A percentile compares a stretch with the other conserved stretches of the same genome.
phyloP scores from a whole-genome alignment of 176 grass and related monocot genomes.

The Aegilops longissima region DNA sequence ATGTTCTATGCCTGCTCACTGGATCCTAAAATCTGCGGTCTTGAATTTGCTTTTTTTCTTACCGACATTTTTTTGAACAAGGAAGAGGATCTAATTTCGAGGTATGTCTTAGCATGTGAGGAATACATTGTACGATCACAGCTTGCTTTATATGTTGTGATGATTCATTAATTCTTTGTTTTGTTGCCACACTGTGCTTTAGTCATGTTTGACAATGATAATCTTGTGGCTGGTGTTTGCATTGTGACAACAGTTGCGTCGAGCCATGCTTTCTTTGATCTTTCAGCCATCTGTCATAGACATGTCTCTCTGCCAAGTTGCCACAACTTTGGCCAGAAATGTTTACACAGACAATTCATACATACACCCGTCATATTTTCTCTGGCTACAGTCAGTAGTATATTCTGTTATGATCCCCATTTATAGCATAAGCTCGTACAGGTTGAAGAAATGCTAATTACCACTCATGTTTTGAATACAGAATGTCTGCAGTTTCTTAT shows the following conservation, averaged over 20 bases:
- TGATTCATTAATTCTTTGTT: not conserved
- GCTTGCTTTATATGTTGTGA: not conserved
- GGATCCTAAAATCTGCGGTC: slow-evolving; percentile 72
- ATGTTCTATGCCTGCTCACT: slow-evolving; percentile 99
- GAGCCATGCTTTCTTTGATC: not conserved
- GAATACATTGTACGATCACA: not conserved
- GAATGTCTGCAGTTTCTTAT: slow-evolving; percentile 97
- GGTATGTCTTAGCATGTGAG: slow-evolving; percentile 35
- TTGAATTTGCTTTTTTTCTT: slow-evolving; percentile 67
- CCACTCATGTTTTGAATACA: slow-evolving; percentile 26
- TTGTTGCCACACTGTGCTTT: not conserved
- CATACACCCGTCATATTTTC: not conserved
- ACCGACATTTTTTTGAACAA: slow-evolving; percentile 63
- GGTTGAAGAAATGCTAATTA: slow-evolving; percentile 23
- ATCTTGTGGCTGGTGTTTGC: not conserved
- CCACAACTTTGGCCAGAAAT: not conserved
- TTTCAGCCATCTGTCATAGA: not conserved
- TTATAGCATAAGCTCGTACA: slow-evolving; percentile 8
- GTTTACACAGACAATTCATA: not conserved
- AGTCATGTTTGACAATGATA: not conserved
- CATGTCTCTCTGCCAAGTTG: not conserved
- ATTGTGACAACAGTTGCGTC: not conserved
- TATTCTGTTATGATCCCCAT: not conserved
- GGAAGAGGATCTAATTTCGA: slow-evolving; percentile 62
- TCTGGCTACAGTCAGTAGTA: slow-evolving; percentile 1